Conservation (phyloP, 1,284 basidiomycete genomes). For the Filobasidium uniguttulatum region DNA sequence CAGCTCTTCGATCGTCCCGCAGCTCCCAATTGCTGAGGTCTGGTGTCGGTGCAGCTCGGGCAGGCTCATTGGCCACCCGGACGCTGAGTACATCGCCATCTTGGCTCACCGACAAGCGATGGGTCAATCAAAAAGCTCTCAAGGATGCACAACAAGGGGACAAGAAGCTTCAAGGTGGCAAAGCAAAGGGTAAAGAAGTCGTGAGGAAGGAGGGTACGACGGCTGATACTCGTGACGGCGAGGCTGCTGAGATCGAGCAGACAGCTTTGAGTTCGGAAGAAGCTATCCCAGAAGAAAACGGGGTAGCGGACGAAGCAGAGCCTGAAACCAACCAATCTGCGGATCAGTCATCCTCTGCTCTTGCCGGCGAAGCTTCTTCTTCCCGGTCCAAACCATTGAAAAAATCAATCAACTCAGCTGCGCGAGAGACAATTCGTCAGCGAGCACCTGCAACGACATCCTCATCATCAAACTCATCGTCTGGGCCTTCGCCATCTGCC, state of each 20-base stretch:
- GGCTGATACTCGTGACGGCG: neutral
- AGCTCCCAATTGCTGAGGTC: neutral
- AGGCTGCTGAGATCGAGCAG: neutral
- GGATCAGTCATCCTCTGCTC: neutral
- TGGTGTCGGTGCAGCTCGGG: neutral
- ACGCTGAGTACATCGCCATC: neutral
- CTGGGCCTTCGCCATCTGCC: neutral
- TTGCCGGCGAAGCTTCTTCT: constrained; percentile 2
- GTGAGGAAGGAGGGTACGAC: neutral
- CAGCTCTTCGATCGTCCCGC: constrained; percentile 5
- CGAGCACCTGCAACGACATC: too few relatives aligned
- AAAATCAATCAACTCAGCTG: too few relatives aligned
- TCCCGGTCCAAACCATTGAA: too few relatives aligned
- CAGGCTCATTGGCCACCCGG: neutral
- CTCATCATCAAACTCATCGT: constrained; percentile 2
- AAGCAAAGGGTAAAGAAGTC: neutral
- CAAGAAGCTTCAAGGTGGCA: neutral
- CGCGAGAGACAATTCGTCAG: too few relatives aligned
- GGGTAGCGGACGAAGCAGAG: constrained; percentile 5
- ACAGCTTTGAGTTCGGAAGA: neutral
- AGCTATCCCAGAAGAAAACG: constrained; percentile 2
- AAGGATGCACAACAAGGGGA: neutral
- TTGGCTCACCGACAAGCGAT: constrained; percentile 8
- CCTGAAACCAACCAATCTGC: neutral
- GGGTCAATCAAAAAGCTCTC: constrained; percentile 9